Percentiles rank a stretch among this genome's conserved stretches.
These are phyloP conservation scores for Drosera spatulata DNA, from an alignment of 179 eudicot species.

Conservation along the genomic window DNA sequence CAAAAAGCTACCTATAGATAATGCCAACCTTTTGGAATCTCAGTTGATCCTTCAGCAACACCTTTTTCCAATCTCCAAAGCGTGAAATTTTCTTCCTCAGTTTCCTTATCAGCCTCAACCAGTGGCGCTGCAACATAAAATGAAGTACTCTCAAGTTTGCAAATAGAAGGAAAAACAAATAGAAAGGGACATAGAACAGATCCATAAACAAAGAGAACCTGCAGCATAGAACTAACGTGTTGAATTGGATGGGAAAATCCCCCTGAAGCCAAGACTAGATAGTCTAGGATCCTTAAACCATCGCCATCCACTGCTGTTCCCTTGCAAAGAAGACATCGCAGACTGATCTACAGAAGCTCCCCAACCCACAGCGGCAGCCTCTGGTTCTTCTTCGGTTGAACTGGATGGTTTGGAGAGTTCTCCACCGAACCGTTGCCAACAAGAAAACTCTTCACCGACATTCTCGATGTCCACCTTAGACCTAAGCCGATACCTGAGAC, in stretches of 20 bases:
- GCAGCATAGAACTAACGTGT: slow-evolving; percentile 38
- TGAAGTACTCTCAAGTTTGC: not conserved
- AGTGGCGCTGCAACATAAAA: slow-evolving; percentile 66
- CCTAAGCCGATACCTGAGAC: slow-evolving; percentile 64
- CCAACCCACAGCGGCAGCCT: slow-evolving; percentile 64
- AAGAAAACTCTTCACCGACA: slow-evolving; percentile 49
- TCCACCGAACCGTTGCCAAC: slow-evolving; percentile 87
- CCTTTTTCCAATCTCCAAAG: slow-evolving; percentile 89
- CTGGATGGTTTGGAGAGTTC: slow-evolving; percentile 26
- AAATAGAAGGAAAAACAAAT: no score
- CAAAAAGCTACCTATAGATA: not conserved
- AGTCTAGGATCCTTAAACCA: slow-evolving; percentile 90
- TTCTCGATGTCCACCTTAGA: slow-evolving; percentile 89
- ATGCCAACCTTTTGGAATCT: slow-evolving; percentile 64
- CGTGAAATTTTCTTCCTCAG: slow-evolving; percentile 59
- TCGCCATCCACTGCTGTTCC: slow-evolving; percentile 59
- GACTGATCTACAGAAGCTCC: slow-evolving; percentile 56
- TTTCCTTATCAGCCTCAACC: slow-evolving; percentile 87
- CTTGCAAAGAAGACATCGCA: slow-evolving; percentile 54
- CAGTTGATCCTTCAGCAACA: slow-evolving; percentile 91
- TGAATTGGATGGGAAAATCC: slow-evolving; percentile 72
- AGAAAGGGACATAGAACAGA: no score
- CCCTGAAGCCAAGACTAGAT: slow-evolving; percentile 84
- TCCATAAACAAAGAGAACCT: not conserved
- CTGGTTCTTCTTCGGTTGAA: slow-evolving; percentile 45